Evolutionary conservation across 2,329 filamentous ascomycete genomes (phyloP).

Genomic region (Aspergillus sp.): DNA sequence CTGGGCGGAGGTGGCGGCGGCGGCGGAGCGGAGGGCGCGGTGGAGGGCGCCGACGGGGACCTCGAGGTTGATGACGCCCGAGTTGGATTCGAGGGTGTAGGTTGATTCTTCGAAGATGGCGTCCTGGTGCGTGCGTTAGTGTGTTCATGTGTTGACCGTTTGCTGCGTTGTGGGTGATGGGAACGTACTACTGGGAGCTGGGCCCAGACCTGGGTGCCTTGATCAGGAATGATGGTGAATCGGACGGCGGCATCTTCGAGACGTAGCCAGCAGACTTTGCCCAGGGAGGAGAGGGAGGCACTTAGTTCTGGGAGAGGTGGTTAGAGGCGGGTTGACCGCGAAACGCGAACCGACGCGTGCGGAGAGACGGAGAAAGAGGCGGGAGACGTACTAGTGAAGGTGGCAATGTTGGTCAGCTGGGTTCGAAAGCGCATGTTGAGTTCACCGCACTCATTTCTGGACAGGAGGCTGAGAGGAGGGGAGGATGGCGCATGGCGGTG

Average conservation of each 20-base stretch:
- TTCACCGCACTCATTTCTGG: background rate
- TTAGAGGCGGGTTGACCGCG: background rate
- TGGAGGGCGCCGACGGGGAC: slow-evolving; percentile 84
- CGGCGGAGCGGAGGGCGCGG: slow-evolving; percentile 85
- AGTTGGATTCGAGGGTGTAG: slow-evolving; percentile 83
- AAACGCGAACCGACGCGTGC: slow-evolving; percentile 5
- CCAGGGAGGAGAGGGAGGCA: slow-evolving; percentile 63
- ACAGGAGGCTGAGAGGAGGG: too few relatives aligned
- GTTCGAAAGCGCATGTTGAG: slow-evolving; percentile 34
- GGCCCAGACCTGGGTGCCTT: slow-evolving; percentile 95
- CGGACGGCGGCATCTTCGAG: slow-evolving; percentile 83
- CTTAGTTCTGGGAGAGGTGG: slow-evolving; percentile 54
- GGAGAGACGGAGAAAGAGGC: background rate
- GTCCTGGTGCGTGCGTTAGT: slow-evolving; percentile 50
- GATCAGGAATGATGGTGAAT: slow-evolving; percentile 93
- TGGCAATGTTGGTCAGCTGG: slow-evolving; percentile 33
- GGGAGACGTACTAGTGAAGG: slow-evolving; percentile 51
- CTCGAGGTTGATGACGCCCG: slow-evolving; percentile 96
- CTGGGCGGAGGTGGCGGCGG: slow-evolving; percentile 75
- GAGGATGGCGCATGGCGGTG: too few relatives aligned
- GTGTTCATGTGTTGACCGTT: background rate
- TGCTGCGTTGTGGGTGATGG: background rate
- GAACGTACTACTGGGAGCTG: slow-evolving; percentile 52
- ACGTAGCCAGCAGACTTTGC: slow-evolving; percentile 87
- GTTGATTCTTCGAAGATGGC: slow-evolving; percentile 76